Evolutionary conservation across 331 rosid genomes (phyloP), one percentile per base, ranked within the genome.

Genomic region (Saraca asoca): DNA sequence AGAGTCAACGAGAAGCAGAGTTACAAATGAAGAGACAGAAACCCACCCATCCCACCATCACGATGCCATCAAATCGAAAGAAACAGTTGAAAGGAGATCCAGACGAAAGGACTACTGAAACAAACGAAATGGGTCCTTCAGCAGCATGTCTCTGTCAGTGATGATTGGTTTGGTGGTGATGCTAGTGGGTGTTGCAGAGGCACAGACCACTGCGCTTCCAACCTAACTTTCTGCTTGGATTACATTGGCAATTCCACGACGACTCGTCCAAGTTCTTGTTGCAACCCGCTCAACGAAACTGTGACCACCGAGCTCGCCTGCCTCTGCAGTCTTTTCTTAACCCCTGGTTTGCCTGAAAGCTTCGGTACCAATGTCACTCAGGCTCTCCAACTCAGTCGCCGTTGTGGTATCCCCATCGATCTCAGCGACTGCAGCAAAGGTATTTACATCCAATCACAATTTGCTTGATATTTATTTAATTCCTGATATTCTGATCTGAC

Each of bases 201-300:
- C 78, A 2, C 81, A 77, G 33, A 0, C 0, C 0, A 3, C 11
- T 91, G 97, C 31, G 78, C 68, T 1, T 0, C 5, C 31, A 67
- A 70, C 49, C 65, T 88, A 37, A 0, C 10, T 0, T 31, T 76
- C 2, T 91, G 97, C 51, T 24, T 20, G 2, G 0, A 0, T 0
- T 81, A 37, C 31, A 3, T 78, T 16, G 76, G 72, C 69, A n/a
- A n/a, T n/a, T 61, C 59, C 9, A 51, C 75, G 0, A 41, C 12
- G 0, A 41, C 12, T 1, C 97, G 95, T 46, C 69, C 89, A 0
- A 9, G 39, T 15, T 0, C 5, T 1, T 91, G 97, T 73, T 91
- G 97, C 75, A 31, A 56, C 48, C 75, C 83, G 6, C 20, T 88
- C 45, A 81, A 73, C 49, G 14, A 69, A 9, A 44, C 88, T 7